Conservation (phyloP, 2,329 filamentous ascomycete species). For the Alternaria longipes region DNA sequence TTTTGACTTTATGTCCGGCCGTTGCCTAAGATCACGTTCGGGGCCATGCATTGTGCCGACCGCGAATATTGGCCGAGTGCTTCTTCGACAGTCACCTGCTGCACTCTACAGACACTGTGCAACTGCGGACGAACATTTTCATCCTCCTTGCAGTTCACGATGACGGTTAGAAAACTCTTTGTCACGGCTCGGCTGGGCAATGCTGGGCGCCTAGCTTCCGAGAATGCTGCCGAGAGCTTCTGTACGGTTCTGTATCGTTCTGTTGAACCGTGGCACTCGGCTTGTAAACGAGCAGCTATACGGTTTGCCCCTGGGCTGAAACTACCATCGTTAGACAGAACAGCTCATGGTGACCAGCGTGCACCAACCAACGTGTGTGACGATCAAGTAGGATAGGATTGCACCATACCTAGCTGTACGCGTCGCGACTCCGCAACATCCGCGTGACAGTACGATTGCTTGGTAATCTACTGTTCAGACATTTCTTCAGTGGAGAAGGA, state of each 20-base stretch:
- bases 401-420: neutral
- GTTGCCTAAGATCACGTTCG: constrained; percentile 8
- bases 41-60: constrained; percentile 14
- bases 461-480: neutral
- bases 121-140: neutral
- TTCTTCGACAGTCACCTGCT: neutral
- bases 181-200: constrained; percentile 29
- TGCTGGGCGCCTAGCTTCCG: constrained; percentile 25
- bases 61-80: constrained; percentile 3
- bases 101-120: constrained; percentile 4
- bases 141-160: constrained; percentile 19
- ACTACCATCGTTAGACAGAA: neutral
- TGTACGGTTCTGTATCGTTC: constrained; percentile 18
- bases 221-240: constrained; percentile 26
- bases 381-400: neutral
- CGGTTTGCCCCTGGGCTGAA: constrained; percentile 1
- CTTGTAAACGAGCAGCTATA: constrained; percentile 1
- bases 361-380: neutral
- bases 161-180: constrained; percentile 28
- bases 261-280: constrained; percentile 13
- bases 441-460: neutral
- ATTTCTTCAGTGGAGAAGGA: neutral
- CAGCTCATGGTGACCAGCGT: constrained; percentile 8
- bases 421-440: neutral
- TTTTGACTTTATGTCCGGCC: neutral